Percentiles rank a stretch among this genome's conserved stretches.
Evolutionary conservation across 352 stramenopile species (phyloP).

Genomic region (Phytopythium cucurbitacearum): DNA sequence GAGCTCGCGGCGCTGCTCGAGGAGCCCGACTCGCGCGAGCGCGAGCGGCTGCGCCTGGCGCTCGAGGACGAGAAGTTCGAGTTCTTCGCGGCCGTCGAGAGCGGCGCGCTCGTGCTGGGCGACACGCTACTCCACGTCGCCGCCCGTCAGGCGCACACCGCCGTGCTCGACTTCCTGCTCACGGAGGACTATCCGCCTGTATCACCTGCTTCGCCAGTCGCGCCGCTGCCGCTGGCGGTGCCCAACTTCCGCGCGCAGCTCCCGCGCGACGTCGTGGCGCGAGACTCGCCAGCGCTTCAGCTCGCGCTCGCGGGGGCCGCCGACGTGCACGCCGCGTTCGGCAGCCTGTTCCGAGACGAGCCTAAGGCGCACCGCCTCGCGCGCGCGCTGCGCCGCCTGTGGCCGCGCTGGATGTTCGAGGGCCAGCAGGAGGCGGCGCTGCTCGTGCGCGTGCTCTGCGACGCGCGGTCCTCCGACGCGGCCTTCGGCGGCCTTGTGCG

Average conservation of each 20-base stretch:
- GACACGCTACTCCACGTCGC: constrained; percentile 75
- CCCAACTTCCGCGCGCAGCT: constrained; percentile 67
- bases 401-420: constrained; percentile 78
- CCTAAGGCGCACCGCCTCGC: constrained; percentile 62
- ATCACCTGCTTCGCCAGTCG: constrained; percentile 2
- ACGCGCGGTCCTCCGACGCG: constrained; percentile 51
- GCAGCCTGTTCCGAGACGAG: constrained; percentile 52
- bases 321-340: constrained; percentile 67
- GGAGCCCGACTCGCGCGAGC: constrained; percentile 56
- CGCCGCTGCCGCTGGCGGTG: constrained; percentile 29
- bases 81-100: constrained; percentile 61
- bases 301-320: constrained; percentile 46
- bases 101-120: constrained; percentile 49
- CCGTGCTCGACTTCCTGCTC: constrained; percentile 61
- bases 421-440: constrained; percentile 46
- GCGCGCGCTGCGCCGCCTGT: constrained; percentile 43
- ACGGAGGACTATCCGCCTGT: constrained; percentile 36
- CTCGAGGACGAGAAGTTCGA: constrained; percentile 77
- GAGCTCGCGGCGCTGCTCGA: constrained; percentile 50
- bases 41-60: constrained; percentile 33
- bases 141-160: constrained; percentile 41
- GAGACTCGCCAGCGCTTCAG: constrained; percentile 12
- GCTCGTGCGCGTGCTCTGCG: constrained; percentile 66
- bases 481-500: constrained; percentile 63
- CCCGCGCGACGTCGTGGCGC: constrained; percentile 34